Base-by-base conservation (phyloP, 2,329 filamentous ascomycete genomes). In the Alternaria hordeiaustralica region DNA sequence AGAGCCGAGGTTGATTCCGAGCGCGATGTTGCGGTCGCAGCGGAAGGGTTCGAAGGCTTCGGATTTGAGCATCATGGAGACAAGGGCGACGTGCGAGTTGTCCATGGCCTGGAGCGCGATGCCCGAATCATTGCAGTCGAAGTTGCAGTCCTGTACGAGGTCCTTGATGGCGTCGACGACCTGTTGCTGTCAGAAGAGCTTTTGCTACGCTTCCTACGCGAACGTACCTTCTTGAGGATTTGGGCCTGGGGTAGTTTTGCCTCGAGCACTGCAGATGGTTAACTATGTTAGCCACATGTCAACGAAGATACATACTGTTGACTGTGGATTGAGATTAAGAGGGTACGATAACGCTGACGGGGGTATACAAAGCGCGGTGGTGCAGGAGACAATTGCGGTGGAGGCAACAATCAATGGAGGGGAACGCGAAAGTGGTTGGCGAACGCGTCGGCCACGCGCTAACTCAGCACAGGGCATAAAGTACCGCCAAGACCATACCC, bases 121-220 rank as follows among this genome's bases (percentile, higher is more conserved):
- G 67, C 96, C 96, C 59, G 93, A 95, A 87, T 99, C 96, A 91
- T 98, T 99, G 91, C 96, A 99, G 87, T 99, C 96, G 85, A 99
- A 99, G 85, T 99, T 99, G 90, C 96, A 99, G 85, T 99, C 96
- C 84, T 98, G 96, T 58, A 99, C 96, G 55, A 99, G 90, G 78
- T 99, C 96, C 84, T 97, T 98, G 90, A 99, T 97, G 75, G 96
- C 93, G 81, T 99, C 96, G 77, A 99, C 94, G 68, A 98, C 93
- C 94, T 97, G 18, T 53, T 47, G 58, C 69, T 60, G 79, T 72
- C 28, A 65, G 46, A 55, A 28, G 25, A 15, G 33, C 21, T 13
- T 28, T 2, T 46, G 28, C 23, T 21, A 33, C 15, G 23, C 41
- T 41, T 30, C 18, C 45, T 15, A 23, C 33, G 43, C n/a, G 50